These are phyloP conservation scores for Clonostachys solani DNA, from an alignment of 2,329 filamentous ascomycete genomes.

Conservation along the genomic window DNA sequence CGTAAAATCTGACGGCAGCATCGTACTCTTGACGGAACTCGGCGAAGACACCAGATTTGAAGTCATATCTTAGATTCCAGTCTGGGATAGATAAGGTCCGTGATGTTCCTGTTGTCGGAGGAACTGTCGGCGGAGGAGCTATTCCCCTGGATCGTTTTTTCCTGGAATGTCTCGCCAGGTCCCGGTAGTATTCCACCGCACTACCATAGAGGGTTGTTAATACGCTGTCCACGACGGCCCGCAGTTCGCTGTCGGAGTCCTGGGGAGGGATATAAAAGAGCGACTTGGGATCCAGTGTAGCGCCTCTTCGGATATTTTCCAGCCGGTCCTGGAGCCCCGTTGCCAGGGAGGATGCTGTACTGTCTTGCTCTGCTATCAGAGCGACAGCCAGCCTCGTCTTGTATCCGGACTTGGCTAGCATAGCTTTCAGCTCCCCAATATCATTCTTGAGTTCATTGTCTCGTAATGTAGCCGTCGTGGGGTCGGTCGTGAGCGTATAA, in stretches of 20 bases:
- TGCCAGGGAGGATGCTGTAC: constrained; percentile 39
- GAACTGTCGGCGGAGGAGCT: constrained; percentile 75
- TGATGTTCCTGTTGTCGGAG: constrained; percentile 79
- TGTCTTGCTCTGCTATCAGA: constrained; percentile 22
- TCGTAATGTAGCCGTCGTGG: constrained; percentile 68
- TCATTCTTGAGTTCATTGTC: constrained; percentile 88
- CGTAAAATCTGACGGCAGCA: constrained; percentile 77
- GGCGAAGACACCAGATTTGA: constrained; percentile 85
- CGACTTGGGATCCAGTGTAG: constrained; percentile 75
- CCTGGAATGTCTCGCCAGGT: constrained; percentile 86
- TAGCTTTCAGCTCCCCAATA: constrained; percentile 71
- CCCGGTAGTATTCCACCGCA: constrained; percentile 86
- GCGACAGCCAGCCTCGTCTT: constrained; percentile 75
- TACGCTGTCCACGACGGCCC: constrained; percentile 69
- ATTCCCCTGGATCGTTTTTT: constrained; percentile 80
- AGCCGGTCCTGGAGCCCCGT: constrained; percentile 68
- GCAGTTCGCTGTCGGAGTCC: constrained; percentile 66
- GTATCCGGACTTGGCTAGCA: constrained; percentile 66
- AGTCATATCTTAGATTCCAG: constrained; percentile 93
- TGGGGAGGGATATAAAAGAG: constrained; percentile 81
- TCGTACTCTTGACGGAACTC: constrained; percentile 95
- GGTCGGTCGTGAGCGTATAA: constrained; percentile 71
- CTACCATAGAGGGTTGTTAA: constrained; percentile 68
- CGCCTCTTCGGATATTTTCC: constrained; percentile 72
- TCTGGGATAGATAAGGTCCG: constrained; percentile 80